These are phyloP conservation scores for Ottelia alismoides DNA, from an alignment of 106 monocot genomes.

Conservation along the genomic window DNA sequence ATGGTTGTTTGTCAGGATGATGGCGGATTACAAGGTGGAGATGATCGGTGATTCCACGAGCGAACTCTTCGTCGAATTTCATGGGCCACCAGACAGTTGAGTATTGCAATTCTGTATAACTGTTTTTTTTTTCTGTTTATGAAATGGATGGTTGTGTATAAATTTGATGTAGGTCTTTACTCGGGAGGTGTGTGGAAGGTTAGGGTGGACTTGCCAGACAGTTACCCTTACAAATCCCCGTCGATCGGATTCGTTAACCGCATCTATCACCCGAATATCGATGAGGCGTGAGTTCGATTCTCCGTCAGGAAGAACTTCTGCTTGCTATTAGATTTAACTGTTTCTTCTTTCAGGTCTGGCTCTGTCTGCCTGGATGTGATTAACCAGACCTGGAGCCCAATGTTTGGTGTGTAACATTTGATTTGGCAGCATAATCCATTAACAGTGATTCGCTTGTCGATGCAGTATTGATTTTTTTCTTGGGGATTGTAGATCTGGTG, in stretches of 20 bases:
- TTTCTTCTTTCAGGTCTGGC: conserved; percentile 43
- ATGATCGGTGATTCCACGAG: conserved; percentile 1
- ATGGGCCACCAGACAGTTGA: conserved; percentile 7
- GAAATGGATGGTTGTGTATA: too few species aligned
- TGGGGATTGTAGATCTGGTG: conserved; percentile 50
- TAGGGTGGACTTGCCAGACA: conserved; percentile 65
- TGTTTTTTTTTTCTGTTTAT: background rate
- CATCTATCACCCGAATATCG: conserved; percentile 82
- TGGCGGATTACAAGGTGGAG: conserved; percentile 16
- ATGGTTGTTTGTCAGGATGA: conserved; percentile 4
- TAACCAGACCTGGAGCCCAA: conserved; percentile 85
- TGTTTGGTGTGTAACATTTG: conserved; percentile 49
- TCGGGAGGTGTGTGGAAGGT: conserved; percentile 74
- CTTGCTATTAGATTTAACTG: background rate
- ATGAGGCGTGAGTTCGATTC: conserved; percentile 62
- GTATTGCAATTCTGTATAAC: background rate
- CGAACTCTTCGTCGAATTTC: conserved; percentile 8
- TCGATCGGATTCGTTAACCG: conserved; percentile 64
- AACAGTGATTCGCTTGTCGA: background rate
- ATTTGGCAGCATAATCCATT: background rate
- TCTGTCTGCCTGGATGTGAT: conserved; percentile 92
- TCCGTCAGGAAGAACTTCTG: too few species aligned
- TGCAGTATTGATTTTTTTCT: background rate
- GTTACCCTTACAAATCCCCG: conserved; percentile 82
- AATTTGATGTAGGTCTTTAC: conserved; percentile 43